A percentile compares a stretch with the other conserved stretches of the same genome.
These are phyloP conservation scores for Pseudohyphozyma bogoriensis DNA, from an alignment of 768 basidiomycete species.

Conservation along the genomic window DNA sequence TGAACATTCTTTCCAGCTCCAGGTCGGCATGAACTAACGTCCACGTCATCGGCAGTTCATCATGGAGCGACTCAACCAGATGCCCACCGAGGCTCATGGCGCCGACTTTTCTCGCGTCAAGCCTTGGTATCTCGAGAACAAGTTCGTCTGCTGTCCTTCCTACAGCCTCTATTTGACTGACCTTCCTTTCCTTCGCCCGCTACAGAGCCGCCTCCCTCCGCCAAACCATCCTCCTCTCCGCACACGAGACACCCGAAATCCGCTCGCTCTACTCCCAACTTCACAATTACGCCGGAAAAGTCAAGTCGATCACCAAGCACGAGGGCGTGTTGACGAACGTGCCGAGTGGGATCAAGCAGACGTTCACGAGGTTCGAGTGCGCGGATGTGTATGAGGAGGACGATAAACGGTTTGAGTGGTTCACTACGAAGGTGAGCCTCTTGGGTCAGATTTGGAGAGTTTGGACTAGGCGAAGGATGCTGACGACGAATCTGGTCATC, in stretches of 20 bases:
- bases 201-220: conserved; percentile 70
- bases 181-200: not conserved
- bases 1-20: not conserved
- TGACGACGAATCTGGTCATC: not conserved
- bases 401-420: conserved; percentile 76
- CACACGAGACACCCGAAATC: conserved; percentile 81
- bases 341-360: conserved; percentile 76
- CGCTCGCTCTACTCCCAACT: conserved; percentile 69
- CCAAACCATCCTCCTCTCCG: conserved; percentile 76
- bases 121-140: conserved; percentile 92
- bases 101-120: conserved; percentile 95
- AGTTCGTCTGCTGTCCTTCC: conserved; percentile 49
- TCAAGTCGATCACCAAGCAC: conserved; percentile 60
- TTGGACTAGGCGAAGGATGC: not conserved
- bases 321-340: conserved; percentile 55
- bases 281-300: conserved; percentile 75
- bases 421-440: conserved; percentile 63
- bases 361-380: conserved; percentile 65
- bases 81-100: conserved; percentile 87
- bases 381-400: conserved; percentile 61
- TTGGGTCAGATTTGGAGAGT: not conserved
- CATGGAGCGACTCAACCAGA: conserved; percentile 68
- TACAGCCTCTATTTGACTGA: not conserved
- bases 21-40: not conserved
- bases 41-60: conserved; percentile 39